Conservation (phyloP, 495 filamentous ascomycete species). For the Penicillium subrubescens region DNA sequence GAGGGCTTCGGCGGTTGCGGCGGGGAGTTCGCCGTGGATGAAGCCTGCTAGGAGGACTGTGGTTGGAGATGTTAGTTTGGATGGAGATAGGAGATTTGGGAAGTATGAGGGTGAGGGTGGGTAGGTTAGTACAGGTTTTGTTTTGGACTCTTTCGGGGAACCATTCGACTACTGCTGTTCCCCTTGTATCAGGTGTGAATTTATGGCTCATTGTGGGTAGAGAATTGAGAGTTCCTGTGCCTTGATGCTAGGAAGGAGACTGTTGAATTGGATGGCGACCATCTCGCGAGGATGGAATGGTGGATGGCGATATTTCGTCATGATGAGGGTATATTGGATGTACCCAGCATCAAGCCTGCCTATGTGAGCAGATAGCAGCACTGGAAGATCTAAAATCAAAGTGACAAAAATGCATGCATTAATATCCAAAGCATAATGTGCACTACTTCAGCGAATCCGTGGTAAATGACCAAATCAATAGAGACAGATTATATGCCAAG, state of each 20-base stretch:
- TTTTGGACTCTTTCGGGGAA: conserved; percentile 41
- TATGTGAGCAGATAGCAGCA: background rate
- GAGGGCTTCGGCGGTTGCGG: conserved; percentile 25
- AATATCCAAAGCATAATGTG: background rate
- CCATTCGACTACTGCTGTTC: conserved; percentile 34
- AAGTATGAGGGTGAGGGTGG: background rate
- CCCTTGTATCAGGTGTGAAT: conserved; percentile 31
- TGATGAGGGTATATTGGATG: conserved; percentile 7
- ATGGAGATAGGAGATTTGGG: conserved; percentile 5
- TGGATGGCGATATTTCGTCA: conserved; percentile 12
- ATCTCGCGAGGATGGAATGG: background rate
- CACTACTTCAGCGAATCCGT: background rate
- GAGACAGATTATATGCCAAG: background rate
- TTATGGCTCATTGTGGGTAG: conserved; percentile 13
- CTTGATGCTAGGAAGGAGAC: background rate
- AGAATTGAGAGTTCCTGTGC: background rate
- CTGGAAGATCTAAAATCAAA: background rate
- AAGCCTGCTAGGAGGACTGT: conserved; percentile 24
- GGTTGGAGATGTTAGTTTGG: background rate
- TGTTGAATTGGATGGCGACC: background rate
- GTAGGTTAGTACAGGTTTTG: conserved; percentile 34
- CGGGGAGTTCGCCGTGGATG: conserved; percentile 18
- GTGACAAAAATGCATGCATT: background rate
- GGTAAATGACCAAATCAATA: background rate
- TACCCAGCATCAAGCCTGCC: background rate